Evolutionary conservation across 495 filamentous ascomycete genomes (phyloP).

Genomic region (Penicillium subrubescens): DNA sequence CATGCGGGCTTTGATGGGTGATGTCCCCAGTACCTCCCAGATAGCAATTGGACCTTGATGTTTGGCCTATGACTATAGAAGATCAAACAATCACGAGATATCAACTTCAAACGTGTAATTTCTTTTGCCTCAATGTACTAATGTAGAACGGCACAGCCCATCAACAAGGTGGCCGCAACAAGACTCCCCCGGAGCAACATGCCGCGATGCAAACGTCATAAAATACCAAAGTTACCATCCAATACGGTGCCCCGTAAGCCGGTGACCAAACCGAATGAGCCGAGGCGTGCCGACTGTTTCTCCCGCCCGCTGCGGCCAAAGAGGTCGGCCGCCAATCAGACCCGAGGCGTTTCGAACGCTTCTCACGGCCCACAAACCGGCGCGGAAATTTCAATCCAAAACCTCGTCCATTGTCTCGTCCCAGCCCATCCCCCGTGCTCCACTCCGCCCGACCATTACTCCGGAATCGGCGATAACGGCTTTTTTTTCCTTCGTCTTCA

Average conservation of each 20-base stretch:
- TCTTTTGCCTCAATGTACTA: background rate
- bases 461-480: conserved; percentile 48
- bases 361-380: conserved; percentile 30
- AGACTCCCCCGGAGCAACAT: conserved; percentile 6
- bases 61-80: background rate
- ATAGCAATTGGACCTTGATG: background rate
- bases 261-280: conserved; percentile 41
- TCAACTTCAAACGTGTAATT: background rate
- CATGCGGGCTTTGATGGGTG: conserved; percentile 11
- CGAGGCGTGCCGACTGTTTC: conserved; percentile 64
- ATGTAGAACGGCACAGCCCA: background rate
- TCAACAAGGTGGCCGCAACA: conserved; percentile 4
- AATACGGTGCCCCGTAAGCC: conserved; percentile 20
- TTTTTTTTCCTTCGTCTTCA: conserved; percentile 24
- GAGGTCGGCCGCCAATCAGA: conserved; percentile 37
- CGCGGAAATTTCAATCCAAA: conserved; percentile 33
- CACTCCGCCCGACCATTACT: conserved; percentile 34
- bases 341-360: conserved; percentile 31
- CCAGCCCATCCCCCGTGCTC: conserved; percentile 32
- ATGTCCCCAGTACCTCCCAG: background rate
- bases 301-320: conserved; percentile 50
- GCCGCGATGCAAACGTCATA: conserved; percentile 45
- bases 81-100: background rate
- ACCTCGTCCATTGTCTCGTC: conserved; percentile 16
- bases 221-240: conserved; percentile 27